A percentile compares a stretch with the other conserved stretches of the same genome.
Evolutionary conservation across 2,329 filamentous ascomycete species (phyloP).

Genomic region (Xylariaceae sp.): DNA sequence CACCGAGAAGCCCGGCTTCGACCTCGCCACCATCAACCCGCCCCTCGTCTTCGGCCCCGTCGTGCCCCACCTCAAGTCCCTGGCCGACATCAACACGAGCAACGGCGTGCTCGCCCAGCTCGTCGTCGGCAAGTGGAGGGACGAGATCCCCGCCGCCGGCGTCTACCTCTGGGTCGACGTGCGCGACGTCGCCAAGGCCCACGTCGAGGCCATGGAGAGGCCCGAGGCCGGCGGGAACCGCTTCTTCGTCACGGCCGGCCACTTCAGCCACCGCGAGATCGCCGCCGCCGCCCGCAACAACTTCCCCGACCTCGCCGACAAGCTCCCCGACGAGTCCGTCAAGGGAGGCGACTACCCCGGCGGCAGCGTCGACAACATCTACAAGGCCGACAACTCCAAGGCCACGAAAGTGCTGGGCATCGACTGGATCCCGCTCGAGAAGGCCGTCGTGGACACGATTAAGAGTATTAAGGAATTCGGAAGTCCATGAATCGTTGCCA

Average conservation of each 20-base stretch:
- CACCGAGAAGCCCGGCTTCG: slow-evolving; percentile 39
- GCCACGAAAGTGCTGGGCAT: slow-evolving; percentile 57
- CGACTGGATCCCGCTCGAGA: slow-evolving; percentile 56
- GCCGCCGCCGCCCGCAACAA: slow-evolving; percentile 38
- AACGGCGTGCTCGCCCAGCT: slow-evolving; percentile 47
- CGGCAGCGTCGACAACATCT: slow-evolving; percentile 34
- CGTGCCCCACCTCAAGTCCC: slow-evolving; percentile 40
- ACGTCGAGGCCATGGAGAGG: slow-evolving; percentile 47
- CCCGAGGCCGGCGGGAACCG: slow-evolving; percentile 44
- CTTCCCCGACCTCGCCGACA: slow-evolving; percentile 46
- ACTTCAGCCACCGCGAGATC: slow-evolving; percentile 43
- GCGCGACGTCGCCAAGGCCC: slow-evolving; percentile 48
- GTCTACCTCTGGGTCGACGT: slow-evolving; percentile 50
- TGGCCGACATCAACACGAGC: slow-evolving; percentile 48
- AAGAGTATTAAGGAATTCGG: slow-evolving; percentile 53
- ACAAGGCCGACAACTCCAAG: slow-evolving; percentile 52
- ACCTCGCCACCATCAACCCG: slow-evolving; percentile 49
- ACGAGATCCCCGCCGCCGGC: slow-evolving; percentile 37
- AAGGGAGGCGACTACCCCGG: slow-evolving; percentile 39
- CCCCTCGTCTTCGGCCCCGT: slow-evolving; percentile 51
- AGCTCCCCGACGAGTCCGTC: slow-evolving; percentile 40
- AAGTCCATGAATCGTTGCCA: slow-evolving; percentile 7
- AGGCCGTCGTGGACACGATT: slow-evolving; percentile 57
- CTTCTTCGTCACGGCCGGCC: slow-evolving; percentile 44
- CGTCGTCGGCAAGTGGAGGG: slow-evolving; percentile 46